A percentile compares a stretch with the other conserved stretches of the same genome.
Conservation (phyloP, 768 basidiomycete species). For the Termitomyces sp. region DNA sequence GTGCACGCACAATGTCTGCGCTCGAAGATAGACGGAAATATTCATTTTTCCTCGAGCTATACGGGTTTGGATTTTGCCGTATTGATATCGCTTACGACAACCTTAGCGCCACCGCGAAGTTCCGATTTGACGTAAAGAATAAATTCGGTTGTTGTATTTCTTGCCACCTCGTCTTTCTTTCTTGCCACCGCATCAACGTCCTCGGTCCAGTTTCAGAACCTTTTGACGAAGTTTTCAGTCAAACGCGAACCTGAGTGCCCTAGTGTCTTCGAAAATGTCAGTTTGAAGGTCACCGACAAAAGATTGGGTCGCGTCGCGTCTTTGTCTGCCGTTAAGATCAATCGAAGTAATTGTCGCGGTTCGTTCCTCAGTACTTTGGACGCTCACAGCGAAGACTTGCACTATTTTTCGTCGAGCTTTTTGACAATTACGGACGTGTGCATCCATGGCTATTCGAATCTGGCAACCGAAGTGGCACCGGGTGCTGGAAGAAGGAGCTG, state of each 20-base stretch:
- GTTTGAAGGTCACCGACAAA: constrained; percentile 2
- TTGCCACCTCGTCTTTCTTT: background rate
- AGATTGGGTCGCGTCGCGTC: constrained; percentile 4
- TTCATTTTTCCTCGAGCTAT: too few species aligned
- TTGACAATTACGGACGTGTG: constrained; percentile 25
- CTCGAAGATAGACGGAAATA: too few species aligned
- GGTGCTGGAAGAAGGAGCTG: constrained; percentile 28
- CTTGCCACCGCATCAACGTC: background rate
- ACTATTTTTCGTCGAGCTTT: constrained; percentile 26
- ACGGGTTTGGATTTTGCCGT: too few species aligned
- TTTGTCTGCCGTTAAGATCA: constrained; percentile 9
- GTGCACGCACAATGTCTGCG: too few species aligned
- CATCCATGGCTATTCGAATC: constrained; percentile 21
- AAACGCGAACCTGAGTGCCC: constrained; percentile 6
- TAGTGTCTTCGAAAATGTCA: background rate
- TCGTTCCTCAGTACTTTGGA: constrained; percentile 24
- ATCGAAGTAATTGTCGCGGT: background rate
- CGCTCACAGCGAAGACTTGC: constrained; percentile 27
- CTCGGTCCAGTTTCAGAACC: background rate
- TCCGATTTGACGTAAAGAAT: too few species aligned
- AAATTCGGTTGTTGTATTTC: too few species aligned
- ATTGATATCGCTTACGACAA: too few species aligned
- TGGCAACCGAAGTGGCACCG: constrained; percentile 25
- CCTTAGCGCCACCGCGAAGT: too few species aligned
- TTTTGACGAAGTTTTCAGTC: background rate